These are phyloP conservation scores for Magnaporthiopsis rhizophila DNA, from an alignment of 2,329 filamentous ascomycete genomes.

Conservation along the genomic window DNA sequence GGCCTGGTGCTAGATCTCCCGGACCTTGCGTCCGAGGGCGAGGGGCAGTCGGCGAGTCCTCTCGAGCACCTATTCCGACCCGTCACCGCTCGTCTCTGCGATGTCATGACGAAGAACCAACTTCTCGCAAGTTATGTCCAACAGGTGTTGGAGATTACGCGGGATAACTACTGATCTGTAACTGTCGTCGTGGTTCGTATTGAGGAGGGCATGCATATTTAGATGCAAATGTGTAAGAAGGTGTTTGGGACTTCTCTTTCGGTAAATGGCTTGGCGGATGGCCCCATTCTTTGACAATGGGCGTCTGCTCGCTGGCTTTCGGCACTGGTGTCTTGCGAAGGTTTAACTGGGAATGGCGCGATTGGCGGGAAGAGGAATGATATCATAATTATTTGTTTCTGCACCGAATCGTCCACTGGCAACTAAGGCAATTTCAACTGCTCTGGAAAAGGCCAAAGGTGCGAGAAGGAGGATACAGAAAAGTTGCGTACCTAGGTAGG, in stretches of 20 bases:
- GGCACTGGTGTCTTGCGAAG: background rate
- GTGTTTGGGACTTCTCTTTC: background rate
- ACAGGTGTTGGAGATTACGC: conserved; percentile 24
- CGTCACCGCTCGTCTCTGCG: conserved; percentile 55
- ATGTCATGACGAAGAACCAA: conserved; percentile 62
- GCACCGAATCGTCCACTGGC: background rate
- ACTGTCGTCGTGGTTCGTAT: background rate
- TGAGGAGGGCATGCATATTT: background rate
- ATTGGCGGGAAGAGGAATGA: background rate
- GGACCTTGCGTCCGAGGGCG: conserved; percentile 15
- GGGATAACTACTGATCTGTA: conserved; percentile 11
- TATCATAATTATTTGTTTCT: background rate
- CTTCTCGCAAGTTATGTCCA: conserved; percentile 36
- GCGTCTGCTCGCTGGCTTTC: background rate
- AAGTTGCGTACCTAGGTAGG: no score
- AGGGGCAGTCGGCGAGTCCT: conserved; percentile 47
- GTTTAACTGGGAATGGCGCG: background rate
- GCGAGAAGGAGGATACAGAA: no score
- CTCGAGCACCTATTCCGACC: conserved; percentile 62
- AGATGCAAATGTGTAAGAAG: background rate
- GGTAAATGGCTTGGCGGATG: background rate
- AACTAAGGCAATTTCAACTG: background rate
- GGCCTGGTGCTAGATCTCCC: conserved; percentile 6
- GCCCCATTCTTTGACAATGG: no score
- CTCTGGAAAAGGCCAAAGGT: background rate